A percentile compares a stretch with the other conserved stretches of the same genome.
phyloP scores from a whole-genome alignment of 177 flowering plant species.

The Vitis hybrid region DNA sequence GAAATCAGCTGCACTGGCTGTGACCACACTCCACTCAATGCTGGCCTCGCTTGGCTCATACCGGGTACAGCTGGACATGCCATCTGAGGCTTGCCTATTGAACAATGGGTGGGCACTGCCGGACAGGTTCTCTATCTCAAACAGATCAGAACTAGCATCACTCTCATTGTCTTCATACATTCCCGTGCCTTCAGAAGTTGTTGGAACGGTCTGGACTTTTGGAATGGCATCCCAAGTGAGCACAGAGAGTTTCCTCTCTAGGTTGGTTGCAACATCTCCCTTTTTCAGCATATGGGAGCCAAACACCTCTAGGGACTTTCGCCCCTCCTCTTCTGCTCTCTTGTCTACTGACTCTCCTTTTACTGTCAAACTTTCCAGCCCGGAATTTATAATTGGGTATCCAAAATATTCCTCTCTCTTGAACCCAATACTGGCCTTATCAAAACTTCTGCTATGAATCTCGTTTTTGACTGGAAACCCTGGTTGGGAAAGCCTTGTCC shows the following conservation, averaged over 20 bases:
- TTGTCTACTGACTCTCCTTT: not conserved
- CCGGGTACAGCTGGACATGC: slow-evolving; percentile 20
- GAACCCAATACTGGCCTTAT: slow-evolving; percentile 6
- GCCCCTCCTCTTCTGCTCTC: slow-evolving; percentile 21
- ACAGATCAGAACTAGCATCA: slow-evolving; percentile 63
- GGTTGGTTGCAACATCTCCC: slow-evolving; percentile 31
- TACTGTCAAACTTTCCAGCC: not conserved
- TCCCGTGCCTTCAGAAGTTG: slow-evolving; percentile 10
- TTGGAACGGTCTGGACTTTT: slow-evolving; percentile 17
- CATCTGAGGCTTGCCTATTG: slow-evolving; percentile 18
- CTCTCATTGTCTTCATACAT: slow-evolving; percentile 42
- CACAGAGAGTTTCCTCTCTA: slow-evolving; percentile 51
- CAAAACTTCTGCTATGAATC: slow-evolving; percentile 3
- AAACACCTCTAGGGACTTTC: slow-evolving; percentile 46
- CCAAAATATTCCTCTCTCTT: slow-evolving; percentile 22
- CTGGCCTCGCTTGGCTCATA: slow-evolving; percentile 67
- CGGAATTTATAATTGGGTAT: slow-evolving; percentile 12
- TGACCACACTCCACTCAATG: slow-evolving; percentile 82
- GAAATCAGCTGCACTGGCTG: slow-evolving; percentile 70
- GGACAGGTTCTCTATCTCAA: slow-evolving; percentile 54
- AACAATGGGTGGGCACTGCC: slow-evolving; percentile 11
- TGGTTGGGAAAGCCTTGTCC: slow-evolving; percentile 12
- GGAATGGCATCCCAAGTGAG: slow-evolving; percentile 64
- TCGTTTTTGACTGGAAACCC: slow-evolving; percentile 13
- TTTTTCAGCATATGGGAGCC: slow-evolving; percentile 24